Evolutionary conservation across 768 basidiomycete species (phyloP).

Genomic region (Amanita subjunquillea): DNA sequence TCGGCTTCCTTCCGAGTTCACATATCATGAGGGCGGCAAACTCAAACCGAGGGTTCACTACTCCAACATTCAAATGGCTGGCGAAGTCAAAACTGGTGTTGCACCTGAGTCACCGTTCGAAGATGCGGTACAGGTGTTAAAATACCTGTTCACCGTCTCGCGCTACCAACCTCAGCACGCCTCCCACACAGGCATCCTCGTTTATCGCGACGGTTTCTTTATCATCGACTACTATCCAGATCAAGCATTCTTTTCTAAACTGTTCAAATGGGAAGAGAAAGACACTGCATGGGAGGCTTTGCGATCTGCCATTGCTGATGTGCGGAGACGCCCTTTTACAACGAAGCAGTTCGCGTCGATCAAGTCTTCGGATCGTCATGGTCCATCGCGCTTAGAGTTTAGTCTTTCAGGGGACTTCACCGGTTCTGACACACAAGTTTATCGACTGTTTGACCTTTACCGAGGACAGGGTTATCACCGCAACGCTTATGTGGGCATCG

Average conservation of each 20-base stretch:
- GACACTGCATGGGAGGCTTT: background rate
- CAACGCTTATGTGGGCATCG: background rate
- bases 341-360: background rate
- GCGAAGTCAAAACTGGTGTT: background rate
- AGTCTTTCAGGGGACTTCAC: background rate
- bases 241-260: background rate
- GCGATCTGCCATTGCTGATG: background rate
- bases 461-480: background rate
- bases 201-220: background rate
- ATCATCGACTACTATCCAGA: slow-evolving; percentile 1
- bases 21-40: background rate
- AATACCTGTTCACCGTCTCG: background rate
- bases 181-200: background rate
- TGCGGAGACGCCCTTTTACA: background rate
- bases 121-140: background rate
- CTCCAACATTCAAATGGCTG: background rate
- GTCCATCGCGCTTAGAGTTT: background rate
- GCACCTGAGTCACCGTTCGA: background rate
- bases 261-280: background rate
- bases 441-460: background rate
- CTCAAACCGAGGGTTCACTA: background rate
- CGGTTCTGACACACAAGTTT: background rate
- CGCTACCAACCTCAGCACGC: background rate
- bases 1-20: background rate
- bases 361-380: background rate